Evolutionary conservation across 352 stramenopile species (phyloP), one percentile per base, ranked within the genome.

Genomic region (Blastocystis sp.): DNA sequence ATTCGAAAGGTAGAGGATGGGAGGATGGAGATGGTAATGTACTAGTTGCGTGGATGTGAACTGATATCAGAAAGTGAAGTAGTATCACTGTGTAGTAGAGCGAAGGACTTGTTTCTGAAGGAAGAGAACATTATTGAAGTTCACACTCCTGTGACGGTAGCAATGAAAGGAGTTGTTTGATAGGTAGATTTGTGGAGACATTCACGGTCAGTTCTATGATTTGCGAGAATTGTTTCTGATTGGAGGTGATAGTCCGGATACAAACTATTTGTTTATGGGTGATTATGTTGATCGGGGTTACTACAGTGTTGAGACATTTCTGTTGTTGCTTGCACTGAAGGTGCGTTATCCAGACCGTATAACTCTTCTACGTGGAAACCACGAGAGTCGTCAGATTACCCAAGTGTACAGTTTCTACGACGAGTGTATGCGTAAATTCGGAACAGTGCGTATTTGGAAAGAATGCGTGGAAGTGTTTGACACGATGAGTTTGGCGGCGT

Each of bases 391-490:
- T 73, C 95, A 98, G 89, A 99, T 99, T 88, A 99, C 95, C 24
- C 94, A 98, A 88, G 95, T 99, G 4, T 99, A 99, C 88, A 96
- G 96, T 38, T 99, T 99, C 88, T 98, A 98, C 88, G 96, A 98
- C 88, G 96, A 99, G 89, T 99, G 96, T 87, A 89, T 97, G 24
- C 90, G 94, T 86, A 94, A 98, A 88, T 99, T 98, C 88, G 95
- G 95, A 44, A 96, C 90, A 38, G 95, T 98, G 63, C 99, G 99
- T 90, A 95, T 99, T 34, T 99, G 96, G 96, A 91, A 93, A 53
- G 98, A 98, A 89, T 99, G 95, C 91, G 99, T 95, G 72, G 96
- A 98, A 87, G 97, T 99, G 87, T 99, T 99, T 87, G 96, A 99
- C 90, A 99, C 98, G 91, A 92, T 99, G 87, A 95, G 90, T 88